These are phyloP conservation scores for Ophidiomyces ophidiicola DNA, from an alignment of 2,329 filamentous ascomycete species.

Conservation along the genomic window DNA sequence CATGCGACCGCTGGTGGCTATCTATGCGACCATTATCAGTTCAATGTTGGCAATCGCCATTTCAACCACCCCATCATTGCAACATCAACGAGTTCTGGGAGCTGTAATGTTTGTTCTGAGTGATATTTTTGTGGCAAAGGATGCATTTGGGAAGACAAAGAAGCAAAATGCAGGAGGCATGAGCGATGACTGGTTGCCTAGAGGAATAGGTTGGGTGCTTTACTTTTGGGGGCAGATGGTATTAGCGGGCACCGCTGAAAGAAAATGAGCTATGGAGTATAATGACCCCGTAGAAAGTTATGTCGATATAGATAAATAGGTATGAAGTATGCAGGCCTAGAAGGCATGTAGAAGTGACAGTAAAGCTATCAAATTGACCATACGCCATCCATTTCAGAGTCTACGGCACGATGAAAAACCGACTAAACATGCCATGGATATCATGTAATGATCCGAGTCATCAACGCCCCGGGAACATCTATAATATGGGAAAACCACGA, in stretches of 20 bases:
- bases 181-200: conserved; percentile 14
- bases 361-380: no score
- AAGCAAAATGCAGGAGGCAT: conserved; percentile 6
- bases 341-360: no score
- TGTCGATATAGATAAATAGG: no score
- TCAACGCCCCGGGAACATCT: no score
- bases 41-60: conserved; percentile 21
- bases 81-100: conserved; percentile 19
- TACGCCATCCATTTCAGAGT: no score
- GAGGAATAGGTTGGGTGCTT: conserved; percentile 18
- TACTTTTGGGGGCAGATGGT: conserved; percentile 25
- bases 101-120: conserved; percentile 24
- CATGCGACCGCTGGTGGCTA: conserved; percentile 20
- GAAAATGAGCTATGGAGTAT: neutral
- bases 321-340: no score
- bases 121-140: conserved; percentile 24
- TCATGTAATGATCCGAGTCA: no score
- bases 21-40: conserved; percentile 22
- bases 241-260: conserved; percentile 16
- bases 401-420: no score
- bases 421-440: no score
- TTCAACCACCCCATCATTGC: conserved; percentile 15
- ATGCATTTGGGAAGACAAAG: conserved; percentile 19
- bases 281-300: no score
- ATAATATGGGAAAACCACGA: neutral